Conservation (phyloP, 2,329 filamentous ascomycete species). For the Monosporascus ibericus region DNA sequence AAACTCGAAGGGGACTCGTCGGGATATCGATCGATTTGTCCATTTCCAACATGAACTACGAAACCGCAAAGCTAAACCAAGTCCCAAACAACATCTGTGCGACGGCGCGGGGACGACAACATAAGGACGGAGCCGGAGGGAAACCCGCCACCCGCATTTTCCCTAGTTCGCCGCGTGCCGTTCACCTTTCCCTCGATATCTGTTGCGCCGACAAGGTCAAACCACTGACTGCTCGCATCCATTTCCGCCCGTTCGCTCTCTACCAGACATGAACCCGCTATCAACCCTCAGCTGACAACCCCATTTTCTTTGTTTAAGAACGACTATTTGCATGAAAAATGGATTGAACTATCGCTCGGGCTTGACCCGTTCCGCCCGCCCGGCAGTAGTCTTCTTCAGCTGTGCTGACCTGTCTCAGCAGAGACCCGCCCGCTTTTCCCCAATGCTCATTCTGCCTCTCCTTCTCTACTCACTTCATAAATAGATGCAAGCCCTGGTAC, state of each 20-base stretch:
- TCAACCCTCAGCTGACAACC: neutral
- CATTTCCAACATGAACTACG: too few relatives aligned
- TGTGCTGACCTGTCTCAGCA: slow-evolving; percentile 4
- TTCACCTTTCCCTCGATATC: too few relatives aligned
- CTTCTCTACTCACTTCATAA: slow-evolving; percentile 6
- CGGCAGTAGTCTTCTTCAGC: neutral
- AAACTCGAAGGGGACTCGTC: too few relatives aligned
- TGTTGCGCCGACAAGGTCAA: too few relatives aligned
- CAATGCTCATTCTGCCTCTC: neutral
- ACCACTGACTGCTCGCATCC: too few relatives aligned
- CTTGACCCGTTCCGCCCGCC: neutral
- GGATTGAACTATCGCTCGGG: neutral
- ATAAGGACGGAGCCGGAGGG: too few relatives aligned
- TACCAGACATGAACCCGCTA: neutral
- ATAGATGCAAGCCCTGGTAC: slow-evolving; percentile 4
- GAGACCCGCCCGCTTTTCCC: neutral
- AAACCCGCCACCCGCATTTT: too few relatives aligned
- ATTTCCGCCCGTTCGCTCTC: neutral
- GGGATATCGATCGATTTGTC: too few relatives aligned
- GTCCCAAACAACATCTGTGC: too few relatives aligned
- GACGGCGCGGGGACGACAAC: too few relatives aligned
- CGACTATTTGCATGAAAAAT: neutral
- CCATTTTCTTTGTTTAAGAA: neutral
- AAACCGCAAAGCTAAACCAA: too few relatives aligned
- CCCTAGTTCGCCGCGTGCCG: too few relatives aligned